Percentiles rank a stretch among this genome's conserved stretches.
These are phyloP conservation scores for Pythium phragmitis DNA, from an alignment of 352 stramenopile species.

Conservation along the genomic window DNA sequence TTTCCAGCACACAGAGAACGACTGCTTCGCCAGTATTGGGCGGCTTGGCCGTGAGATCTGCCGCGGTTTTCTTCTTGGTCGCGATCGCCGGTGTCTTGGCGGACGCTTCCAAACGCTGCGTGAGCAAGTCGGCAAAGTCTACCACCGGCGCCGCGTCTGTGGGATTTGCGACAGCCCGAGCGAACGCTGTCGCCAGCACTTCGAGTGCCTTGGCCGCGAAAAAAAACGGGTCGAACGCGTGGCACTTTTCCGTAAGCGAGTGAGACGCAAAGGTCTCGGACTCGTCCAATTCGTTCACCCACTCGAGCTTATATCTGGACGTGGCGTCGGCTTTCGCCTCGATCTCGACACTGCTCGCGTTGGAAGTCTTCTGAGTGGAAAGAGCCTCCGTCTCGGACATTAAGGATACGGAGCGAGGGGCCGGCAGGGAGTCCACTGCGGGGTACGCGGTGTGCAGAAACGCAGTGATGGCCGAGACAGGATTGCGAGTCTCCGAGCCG, in stretches of 20 bases:
- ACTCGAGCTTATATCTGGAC: conserved; percentile 41
- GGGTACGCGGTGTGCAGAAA: conserved; percentile 34
- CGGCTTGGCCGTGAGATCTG: not conserved
- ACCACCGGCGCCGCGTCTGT: not conserved
- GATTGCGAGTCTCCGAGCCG: conserved; percentile 31
- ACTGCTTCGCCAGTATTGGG: conserved; percentile 11
- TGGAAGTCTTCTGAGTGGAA: not conserved
- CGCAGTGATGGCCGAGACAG: conserved; percentile 26
- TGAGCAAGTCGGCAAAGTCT: conserved; percentile 27
- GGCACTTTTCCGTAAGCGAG: conserved; percentile 31
- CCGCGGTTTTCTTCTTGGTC: conserved; percentile 22
- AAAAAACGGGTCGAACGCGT: conserved; percentile 43
- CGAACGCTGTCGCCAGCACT: conserved; percentile 31
- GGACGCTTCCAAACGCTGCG: conserved; percentile 14
- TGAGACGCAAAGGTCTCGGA: conserved; percentile 29
- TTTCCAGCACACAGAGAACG: conserved; percentile 21
- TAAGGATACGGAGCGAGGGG: conserved; percentile 11
- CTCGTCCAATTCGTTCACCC: conserved; percentile 48
- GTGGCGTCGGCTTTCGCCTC: conserved; percentile 1
- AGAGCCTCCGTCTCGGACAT: conserved; percentile 14
- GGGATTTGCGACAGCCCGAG: not conserved
- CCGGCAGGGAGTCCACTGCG: not conserved
- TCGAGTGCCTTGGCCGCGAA: conserved; percentile 33
- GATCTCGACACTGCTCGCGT: conserved; percentile 6
- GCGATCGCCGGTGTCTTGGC: conserved; percentile 3